A percentile compares a stretch with the other conserved stretches of the same genome.
phyloP scores from a whole-genome alignment of 2,329 filamentous ascomycete genomes.

The Sclerotinia sclerotiorum region DNA sequence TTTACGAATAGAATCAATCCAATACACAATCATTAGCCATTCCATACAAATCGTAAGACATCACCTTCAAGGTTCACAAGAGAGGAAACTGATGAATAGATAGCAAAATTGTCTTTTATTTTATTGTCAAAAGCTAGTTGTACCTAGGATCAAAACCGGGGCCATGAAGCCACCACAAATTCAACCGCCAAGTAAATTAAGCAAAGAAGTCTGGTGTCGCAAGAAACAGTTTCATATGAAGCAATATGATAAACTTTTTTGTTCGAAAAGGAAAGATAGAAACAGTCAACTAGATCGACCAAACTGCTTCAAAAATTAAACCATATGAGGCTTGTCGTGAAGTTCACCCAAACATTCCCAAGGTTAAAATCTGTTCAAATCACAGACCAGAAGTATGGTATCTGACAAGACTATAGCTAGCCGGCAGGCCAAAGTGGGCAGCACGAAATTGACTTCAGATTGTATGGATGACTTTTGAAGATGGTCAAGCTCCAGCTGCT shows the following conservation, averaged over 20 bases:
- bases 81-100: neutral
- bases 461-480: slow-evolving; percentile 16
- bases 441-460: slow-evolving; percentile 20
- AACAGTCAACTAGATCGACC: slow-evolving; percentile 26
- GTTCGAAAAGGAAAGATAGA: slow-evolving; percentile 17
- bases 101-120: slow-evolving; percentile 14
- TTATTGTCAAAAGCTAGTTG: slow-evolving; percentile 21
- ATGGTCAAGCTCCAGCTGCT: slow-evolving; percentile 2
- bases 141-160: slow-evolving; percentile 23
- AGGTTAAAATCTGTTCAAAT: slow-evolving; percentile 18
- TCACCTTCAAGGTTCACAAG: neutral
- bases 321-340: slow-evolving; percentile 23
- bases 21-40: neutral
- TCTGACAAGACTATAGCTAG: slow-evolving; percentile 10
- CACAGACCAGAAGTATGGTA: slow-evolving; percentile 21
- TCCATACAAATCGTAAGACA: neutral
- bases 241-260: slow-evolving; percentile 9
- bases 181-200: slow-evolving; percentile 5
- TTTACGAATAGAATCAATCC: neutral
- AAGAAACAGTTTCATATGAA: slow-evolving; percentile 9
- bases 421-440: slow-evolving; percentile 11
- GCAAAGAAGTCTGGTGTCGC: slow-evolving; percentile 16
- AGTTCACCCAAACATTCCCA: slow-evolving; percentile 20
- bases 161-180: slow-evolving; percentile 23
- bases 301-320: slow-evolving; percentile 27